Evolutionary conservation across 345 rosid genomes (phyloP).

Genomic region (Orychophragmus violaceus): DNA sequence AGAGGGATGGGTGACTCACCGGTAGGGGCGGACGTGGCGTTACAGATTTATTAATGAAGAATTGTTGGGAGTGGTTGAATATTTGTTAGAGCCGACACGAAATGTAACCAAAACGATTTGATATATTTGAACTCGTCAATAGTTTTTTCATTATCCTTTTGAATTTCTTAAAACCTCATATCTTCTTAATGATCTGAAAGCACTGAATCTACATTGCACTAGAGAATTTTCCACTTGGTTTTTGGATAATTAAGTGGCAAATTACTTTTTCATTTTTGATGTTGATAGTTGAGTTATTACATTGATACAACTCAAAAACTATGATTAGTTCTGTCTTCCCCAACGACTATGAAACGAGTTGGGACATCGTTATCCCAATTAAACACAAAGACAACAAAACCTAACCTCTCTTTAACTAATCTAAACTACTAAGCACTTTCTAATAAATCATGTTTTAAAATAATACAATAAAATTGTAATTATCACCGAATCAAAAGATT

Average conservation of each 20-base stretch:
- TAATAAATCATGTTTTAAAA: background rate
- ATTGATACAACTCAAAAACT: background rate
- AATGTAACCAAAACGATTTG: constrained; percentile 6
- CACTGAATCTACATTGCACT: constrained; percentile 11
- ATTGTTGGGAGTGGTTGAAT: constrained; percentile 35
- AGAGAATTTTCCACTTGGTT: background rate
- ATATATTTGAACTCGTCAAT: constrained; percentile 14
- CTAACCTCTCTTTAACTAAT: background rate
- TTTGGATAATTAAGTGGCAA: background rate
- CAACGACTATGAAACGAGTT: constrained; percentile 25
- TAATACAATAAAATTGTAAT: background rate
- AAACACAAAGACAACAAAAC: constrained; percentile 4
- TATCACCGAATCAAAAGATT: constrained; percentile 2
- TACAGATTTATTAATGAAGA: constrained; percentile 3
- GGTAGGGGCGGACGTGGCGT: too few species aligned
- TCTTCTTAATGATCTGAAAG: constrained; percentile 3
- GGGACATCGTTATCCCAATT: constrained; percentile 22
- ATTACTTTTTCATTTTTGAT: background rate
- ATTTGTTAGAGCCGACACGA: constrained; percentile 28
- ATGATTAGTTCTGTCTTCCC: constrained; percentile 2
- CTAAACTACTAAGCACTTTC: constrained; percentile 15
- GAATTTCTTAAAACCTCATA: background rate
- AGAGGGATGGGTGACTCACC: too few species aligned
- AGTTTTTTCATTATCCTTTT: constrained; percentile 23
- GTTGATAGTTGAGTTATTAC: too few species aligned